Percentiles rank a stretch among this genome's conserved stretches.
phyloP scores from a whole-genome alignment of 139 green algal genomes.

The Chlamydomonas schloesseri region DNA sequence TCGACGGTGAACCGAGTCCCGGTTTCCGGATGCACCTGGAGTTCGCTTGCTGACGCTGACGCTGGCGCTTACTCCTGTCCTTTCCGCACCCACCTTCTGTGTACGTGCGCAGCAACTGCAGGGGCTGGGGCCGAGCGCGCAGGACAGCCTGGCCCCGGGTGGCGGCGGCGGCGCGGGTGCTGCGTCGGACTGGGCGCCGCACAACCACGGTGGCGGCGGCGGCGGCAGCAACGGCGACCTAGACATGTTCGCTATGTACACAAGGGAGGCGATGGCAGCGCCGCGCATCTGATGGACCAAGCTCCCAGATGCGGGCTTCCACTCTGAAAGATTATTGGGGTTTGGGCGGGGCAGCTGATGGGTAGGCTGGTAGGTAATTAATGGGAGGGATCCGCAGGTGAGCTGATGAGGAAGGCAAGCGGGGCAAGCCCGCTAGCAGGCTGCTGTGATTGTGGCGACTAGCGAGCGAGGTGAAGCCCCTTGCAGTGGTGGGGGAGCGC shows the following conservation, averaged over 20 bases:
- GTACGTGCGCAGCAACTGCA: not conserved
- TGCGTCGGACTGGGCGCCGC: not conserved
- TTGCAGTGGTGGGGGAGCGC: too few relatives aligned
- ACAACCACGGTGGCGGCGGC: too few relatives aligned
- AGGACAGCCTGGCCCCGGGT: not conserved
- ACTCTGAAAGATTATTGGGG: too few relatives aligned
- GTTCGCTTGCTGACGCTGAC: too few relatives aligned
- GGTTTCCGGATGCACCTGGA: too few relatives aligned
- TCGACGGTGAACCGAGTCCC: not conserved
- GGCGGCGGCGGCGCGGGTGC: not conserved
- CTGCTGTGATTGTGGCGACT: too few relatives aligned
- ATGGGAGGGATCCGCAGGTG: not conserved
- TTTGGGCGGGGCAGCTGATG: too few relatives aligned
- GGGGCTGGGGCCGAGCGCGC: not conserved
- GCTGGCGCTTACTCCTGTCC: too few relatives aligned
- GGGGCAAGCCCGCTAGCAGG: too few relatives aligned
- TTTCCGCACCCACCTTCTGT: too few relatives aligned
- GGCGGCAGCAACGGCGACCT: not conserved
- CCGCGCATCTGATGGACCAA: conserved; percentile 27
- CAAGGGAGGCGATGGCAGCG: conserved; percentile 13
- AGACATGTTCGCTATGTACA: conserved; percentile 1
- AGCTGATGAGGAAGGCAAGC: not conserved
- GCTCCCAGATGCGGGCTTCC: too few relatives aligned
- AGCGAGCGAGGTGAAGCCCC: too few relatives aligned
- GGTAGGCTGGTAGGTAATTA: not conserved